These are phyloP conservation scores for Geosmithia morbida DNA, from an alignment of 2,329 filamentous ascomycete species.

Conservation along the genomic window DNA sequence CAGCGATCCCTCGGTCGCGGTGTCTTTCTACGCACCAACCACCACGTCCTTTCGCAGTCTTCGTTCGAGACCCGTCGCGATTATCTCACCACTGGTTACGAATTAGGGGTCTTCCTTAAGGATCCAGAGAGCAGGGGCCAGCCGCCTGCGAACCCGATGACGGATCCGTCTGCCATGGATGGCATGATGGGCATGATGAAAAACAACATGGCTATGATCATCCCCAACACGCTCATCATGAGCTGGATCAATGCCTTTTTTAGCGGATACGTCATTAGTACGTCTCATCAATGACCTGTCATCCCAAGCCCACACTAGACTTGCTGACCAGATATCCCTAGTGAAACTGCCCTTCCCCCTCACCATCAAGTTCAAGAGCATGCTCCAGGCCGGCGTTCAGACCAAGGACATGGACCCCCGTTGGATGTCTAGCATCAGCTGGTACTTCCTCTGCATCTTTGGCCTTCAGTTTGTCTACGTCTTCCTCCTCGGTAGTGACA, in stretches of 20 bases:
- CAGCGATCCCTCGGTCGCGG: constrained; percentile 75
- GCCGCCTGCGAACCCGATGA: constrained; percentile 84
- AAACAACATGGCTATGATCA: constrained; percentile 99
- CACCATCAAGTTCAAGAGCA: constrained; percentile 98
- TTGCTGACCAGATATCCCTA: constrained; percentile 8
- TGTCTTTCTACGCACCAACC: constrained; percentile 71
- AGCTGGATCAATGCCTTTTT: constrained; percentile 99
- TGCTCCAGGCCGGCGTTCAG: constrained; percentile 93
- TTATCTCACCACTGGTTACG: constrained; percentile 65
- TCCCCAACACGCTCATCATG: constrained; percentile 98
- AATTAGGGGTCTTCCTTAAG: constrained; percentile 78
- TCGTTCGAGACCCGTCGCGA: constrained; percentile 73
- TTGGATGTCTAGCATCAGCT: constrained; percentile 97
- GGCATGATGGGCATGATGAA: constrained; percentile 99
- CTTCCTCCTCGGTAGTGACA: constrained; percentile 90
- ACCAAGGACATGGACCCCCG: constrained; percentile 92
- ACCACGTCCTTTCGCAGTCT: constrained; percentile 60
- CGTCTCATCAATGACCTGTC: constrained; percentile 4
- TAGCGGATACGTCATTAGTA: constrained; percentile 93
- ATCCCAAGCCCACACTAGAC: not conserved
- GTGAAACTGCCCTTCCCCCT: constrained; percentile 97
- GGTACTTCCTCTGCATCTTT: constrained; percentile 97
- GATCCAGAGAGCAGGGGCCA: constrained; percentile 77
- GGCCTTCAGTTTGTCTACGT: constrained; percentile 95
- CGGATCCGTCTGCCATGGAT: constrained; percentile 92